Evolutionary conservation across 2,329 filamentous ascomycete genomes (phyloP), one percentile per base, ranked within the genome.

Genomic region (Onygenales sp.): DNA sequence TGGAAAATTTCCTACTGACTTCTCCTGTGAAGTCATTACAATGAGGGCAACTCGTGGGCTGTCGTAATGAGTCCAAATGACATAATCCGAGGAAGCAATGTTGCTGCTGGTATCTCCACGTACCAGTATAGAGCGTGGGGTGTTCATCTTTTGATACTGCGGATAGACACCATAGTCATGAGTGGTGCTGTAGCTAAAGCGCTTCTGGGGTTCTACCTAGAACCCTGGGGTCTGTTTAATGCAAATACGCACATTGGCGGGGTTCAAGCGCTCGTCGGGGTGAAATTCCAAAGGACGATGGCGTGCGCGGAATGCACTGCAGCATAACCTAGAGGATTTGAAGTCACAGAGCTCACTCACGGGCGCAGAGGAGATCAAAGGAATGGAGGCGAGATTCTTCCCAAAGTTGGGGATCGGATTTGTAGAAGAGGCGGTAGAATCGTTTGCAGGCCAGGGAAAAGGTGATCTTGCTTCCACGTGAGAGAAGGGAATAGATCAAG

Each of bases 301-400:
- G 36, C 21, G 44, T 2, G 13, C 8, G 39, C 43, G 32, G 48
- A 53, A 57, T 3, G 38, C 53, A 11, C 53, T 53, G 43, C 55
- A 57, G 69, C 43, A 54, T 11, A 51, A 35, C 6, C 43, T 31
- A 3, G 10, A 13, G n/a, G 35, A 11, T 10, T 45, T 43, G n/a
- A 55, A 45, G 7, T 43, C 39, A 38, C 50, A 33, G 11, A 35
- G 36, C 21, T 57, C 55, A 10, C 21, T 57, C 55, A 10, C 55
- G 44, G 39, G 50, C 17, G 49, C 33, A 36, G 10, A n/a, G 9
- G 17, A 39, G 14, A n/a, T 49, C 46, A 21, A 39, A 39, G 21
- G 21, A 5, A 27, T 27, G 21, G 21, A 27, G 21, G 3, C 5
- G 21, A 27, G 21, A 27, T 3, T 27, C 5, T 27, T 27, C 21